A percentile compares a stretch with the other conserved stretches of the same genome.
phyloP scores from a whole-genome alignment of 768 basidiomycete species.

The Mycena belliarum region DNA sequence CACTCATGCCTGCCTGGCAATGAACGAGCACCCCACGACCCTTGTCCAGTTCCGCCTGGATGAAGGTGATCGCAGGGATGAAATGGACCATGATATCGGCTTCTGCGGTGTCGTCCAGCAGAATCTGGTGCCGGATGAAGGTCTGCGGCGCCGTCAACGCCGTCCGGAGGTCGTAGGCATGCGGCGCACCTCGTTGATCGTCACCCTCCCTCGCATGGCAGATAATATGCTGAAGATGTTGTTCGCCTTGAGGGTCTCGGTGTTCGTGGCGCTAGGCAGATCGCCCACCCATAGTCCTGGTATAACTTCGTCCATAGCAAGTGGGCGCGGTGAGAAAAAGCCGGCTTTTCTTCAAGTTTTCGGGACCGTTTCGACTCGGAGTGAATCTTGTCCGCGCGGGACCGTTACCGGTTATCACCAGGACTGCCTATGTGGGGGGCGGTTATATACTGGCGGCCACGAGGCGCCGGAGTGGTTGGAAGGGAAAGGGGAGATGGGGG shows the following conservation, averaged over 20 bases:
- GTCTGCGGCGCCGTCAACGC: slow-evolving; percentile 47
- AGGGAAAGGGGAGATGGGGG: too few species aligned
- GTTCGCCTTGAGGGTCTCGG: slow-evolving; percentile 57
- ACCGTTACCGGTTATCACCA: too few species aligned
- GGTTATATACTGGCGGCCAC: too few species aligned
- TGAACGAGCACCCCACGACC: slow-evolving; percentile 82
- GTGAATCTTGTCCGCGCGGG: too few species aligned
- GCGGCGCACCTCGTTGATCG: slow-evolving; percentile 59
- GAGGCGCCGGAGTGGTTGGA: too few species aligned
- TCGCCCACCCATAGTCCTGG: slow-evolving; percentile 86
- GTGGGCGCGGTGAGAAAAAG: neutral
- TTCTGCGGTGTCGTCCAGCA: slow-evolving; percentile 73
- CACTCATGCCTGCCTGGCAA: slow-evolving; percentile 88
- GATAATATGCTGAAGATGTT: slow-evolving; percentile 78
- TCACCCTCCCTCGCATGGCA: slow-evolving; percentile 69
- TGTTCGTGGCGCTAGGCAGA: slow-evolving; percentile 67
- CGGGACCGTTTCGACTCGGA: too few species aligned
- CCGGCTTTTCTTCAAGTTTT: neutral
- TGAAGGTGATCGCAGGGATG: slow-evolving; percentile 79
- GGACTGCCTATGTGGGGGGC: too few species aligned
- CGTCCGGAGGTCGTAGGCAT: neutral
- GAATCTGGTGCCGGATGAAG: slow-evolving; percentile 77
- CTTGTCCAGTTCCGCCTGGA: slow-evolving; percentile 75
- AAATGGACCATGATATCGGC: slow-evolving; percentile 81
- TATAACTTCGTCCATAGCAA: slow-evolving; percentile 73